Percentiles rank a stretch among this genome's conserved stretches.
These are phyloP conservation scores for Aspergillus haitiensis DNA, from an alignment of 495 filamentous ascomycete species.

Conservation along the genomic window DNA sequence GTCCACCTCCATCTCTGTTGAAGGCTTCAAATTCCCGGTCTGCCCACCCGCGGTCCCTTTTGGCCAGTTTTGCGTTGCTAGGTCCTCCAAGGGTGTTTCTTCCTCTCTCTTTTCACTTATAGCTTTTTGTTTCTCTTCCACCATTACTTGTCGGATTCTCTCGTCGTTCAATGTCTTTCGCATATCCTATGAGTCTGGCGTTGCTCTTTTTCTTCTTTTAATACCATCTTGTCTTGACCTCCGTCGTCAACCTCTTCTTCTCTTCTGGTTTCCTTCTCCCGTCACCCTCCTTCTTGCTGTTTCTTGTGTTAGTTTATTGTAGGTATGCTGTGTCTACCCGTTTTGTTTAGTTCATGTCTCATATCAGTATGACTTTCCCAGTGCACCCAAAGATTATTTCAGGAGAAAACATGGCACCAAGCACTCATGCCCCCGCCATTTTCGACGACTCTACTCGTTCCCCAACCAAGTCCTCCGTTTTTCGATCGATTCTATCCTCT, in stretches of 20 bases:
- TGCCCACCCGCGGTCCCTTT: conserved; percentile 24
- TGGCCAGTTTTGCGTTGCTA: conserved; percentile 15
- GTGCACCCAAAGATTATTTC: not conserved
- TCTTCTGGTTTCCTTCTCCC: conserved; percentile 15
- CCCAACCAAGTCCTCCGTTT: conserved; percentile 42
- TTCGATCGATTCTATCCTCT: conserved; percentile 47
- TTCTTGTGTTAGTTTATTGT: conserved; percentile 24
- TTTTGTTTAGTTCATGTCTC: conserved; percentile 6
- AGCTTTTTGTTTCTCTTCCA: conserved; percentile 11
- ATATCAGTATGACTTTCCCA: conserved; percentile 11
- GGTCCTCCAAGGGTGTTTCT: conserved; percentile 5
- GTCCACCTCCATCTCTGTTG: conserved; percentile 24
- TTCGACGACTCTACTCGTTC: conserved; percentile 46
- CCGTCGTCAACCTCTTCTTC: conserved; percentile 25
- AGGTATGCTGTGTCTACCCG: conserved; percentile 31
- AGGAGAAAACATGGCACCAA: conserved; percentile 45
- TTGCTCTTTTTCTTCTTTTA: conserved; percentile 26
- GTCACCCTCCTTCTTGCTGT: conserved; percentile 20
- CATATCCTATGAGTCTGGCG: conserved; percentile 18
- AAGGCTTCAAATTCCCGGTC: conserved; percentile 39
- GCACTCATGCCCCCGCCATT: conserved; percentile 40
- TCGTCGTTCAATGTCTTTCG: conserved; percentile 25
- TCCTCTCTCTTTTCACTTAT: conserved; percentile 7
- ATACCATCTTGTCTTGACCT: conserved; percentile 22
- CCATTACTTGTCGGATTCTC: conserved; percentile 1